Evolutionary conservation across 2,329 filamentous ascomycete species (phyloP).

Genomic region (Ophiostoma perfectum): DNA sequence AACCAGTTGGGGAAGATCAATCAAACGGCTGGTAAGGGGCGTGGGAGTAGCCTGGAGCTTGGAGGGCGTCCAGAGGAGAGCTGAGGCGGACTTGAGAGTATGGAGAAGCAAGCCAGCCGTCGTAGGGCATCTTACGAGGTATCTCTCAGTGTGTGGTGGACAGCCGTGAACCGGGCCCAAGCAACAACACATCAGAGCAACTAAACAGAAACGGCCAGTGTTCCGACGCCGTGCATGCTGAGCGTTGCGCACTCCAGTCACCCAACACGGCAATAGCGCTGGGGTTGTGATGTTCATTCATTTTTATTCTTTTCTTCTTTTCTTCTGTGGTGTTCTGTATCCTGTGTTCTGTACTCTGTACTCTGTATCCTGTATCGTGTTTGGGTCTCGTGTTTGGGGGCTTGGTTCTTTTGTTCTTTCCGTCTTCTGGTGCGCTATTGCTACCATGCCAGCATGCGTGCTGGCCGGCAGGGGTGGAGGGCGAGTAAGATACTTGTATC

Average conservation of each 20-base stretch:
- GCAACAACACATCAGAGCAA: neutral
- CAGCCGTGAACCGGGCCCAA: too few species aligned
- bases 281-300: neutral
- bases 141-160: too few species aligned
- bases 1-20: constrained; percentile 4
- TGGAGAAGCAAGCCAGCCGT: too few species aligned
- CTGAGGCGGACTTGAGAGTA: neutral
- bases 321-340: neutral
- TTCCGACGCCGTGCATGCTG: neutral
- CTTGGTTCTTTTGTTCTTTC: constrained; percentile 5
- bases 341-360: too few species aligned
- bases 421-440: constrained; percentile 2
- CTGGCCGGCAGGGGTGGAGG: neutral
- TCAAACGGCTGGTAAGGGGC: constrained; percentile 12
- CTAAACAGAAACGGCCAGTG: neutral
- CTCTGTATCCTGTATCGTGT: neutral
- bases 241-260: constrained; percentile 2
- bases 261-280: constrained; percentile 7
- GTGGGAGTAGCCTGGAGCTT: constrained; percentile 2
- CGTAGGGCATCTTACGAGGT: too few species aligned
- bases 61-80: constrained; percentile 4
- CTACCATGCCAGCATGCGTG: constrained; percentile 4
- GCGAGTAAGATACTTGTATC: neutral
- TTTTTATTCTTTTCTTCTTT: neutral
- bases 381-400: neutral